Evolutionary conservation across 2,329 filamentous ascomycete genomes (phyloP).

Genomic region (Ophiostoma perfectum): DNA sequence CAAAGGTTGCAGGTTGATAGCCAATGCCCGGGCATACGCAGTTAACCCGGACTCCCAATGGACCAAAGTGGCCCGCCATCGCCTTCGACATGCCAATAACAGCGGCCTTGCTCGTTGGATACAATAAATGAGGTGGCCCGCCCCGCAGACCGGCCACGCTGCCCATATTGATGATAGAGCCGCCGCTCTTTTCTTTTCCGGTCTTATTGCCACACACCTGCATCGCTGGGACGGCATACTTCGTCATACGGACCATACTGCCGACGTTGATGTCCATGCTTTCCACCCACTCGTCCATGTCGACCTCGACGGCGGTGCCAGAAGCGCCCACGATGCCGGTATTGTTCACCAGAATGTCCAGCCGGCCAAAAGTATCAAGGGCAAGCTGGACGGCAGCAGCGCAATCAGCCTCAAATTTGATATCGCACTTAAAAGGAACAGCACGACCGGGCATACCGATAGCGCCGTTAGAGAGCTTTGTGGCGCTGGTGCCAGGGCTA

Average conservation of each 20-base stretch:
- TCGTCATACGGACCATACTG: not conserved
- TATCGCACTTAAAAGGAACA: not conserved
- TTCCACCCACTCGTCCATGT: not conserved
- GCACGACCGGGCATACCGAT: not conserved
- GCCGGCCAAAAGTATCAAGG: not conserved
- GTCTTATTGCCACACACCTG: conserved; percentile 39
- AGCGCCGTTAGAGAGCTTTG: too few species aligned
- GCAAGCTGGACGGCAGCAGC: not conserved
- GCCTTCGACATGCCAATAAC: not conserved
- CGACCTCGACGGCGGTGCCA: not conserved
- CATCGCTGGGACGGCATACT: not conserved
- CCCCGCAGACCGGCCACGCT: conserved; percentile 53
- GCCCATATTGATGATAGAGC: conserved; percentile 55
- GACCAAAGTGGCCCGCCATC: not conserved
- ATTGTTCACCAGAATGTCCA: not conserved
- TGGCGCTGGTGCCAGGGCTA: too few species aligned
- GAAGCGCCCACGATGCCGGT: not conserved
- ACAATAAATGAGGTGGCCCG: conserved; percentile 42
- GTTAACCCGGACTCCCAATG: not conserved
- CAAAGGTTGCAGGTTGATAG: not conserved
- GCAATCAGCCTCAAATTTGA: not conserved
- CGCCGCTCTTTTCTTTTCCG: conserved; percentile 35
- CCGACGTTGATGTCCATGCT: not conserved
- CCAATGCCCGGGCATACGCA: not conserved
- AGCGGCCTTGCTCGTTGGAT: conserved; percentile 32